Percentiles rank a stretch among this genome's conserved stretches.
phyloP scores from a whole-genome alignment of 192 early-diverging fungal species.

The Rhizoclosmatium sp. region DNA sequence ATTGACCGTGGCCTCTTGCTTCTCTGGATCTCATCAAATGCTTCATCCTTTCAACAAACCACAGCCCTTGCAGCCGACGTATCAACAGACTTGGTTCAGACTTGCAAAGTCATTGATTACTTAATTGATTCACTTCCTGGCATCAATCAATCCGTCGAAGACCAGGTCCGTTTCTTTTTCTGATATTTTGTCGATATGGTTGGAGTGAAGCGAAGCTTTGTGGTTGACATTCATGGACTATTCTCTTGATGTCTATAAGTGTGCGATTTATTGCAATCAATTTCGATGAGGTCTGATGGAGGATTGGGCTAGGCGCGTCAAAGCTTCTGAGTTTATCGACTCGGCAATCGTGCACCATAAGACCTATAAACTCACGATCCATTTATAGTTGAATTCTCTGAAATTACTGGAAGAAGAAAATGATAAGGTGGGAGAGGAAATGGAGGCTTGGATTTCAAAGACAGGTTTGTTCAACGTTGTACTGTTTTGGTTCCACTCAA shows the following conservation, averaged over 20 bases:
- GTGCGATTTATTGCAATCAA: background rate
- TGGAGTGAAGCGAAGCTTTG: background rate
- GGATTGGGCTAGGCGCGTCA: background rate
- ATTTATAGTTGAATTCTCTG: conserved; percentile 35
- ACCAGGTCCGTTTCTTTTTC: conserved; percentile 36
- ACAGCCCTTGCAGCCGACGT: conserved; percentile 40
- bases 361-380: background rate
- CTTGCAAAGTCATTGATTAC: conserved; percentile 53
- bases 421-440: conserved; percentile 29
- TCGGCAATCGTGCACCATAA: background rate
- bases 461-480: conserved; percentile 14
- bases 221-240: background rate
- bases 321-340: background rate
- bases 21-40: background rate
- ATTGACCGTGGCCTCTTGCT: background rate
- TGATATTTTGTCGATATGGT: background rate
- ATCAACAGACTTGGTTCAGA: conserved; percentile 48
- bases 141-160: conserved; percentile 35
- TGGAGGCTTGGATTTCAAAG: conserved; percentile 35
- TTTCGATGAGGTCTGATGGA: background rate
- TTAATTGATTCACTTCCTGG: conserved; percentile 50
- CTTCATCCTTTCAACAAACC: no score
- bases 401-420: conserved; percentile 38
- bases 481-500: background rate
- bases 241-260: background rate